Conservation (phyloP, 306 rosid species). For the Neltuma alba region DNA sequence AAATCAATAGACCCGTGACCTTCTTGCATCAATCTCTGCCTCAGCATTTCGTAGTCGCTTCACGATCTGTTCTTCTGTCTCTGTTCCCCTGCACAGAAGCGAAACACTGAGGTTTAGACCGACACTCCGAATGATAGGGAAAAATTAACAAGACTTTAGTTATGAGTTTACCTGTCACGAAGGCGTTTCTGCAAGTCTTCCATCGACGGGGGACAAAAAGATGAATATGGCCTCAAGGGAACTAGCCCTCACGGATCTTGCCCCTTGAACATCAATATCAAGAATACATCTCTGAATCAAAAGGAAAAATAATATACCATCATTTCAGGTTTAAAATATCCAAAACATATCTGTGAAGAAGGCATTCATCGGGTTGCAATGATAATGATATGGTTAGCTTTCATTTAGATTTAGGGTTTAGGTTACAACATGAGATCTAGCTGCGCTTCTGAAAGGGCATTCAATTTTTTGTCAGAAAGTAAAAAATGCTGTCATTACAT, state of each 20-base stretch:
- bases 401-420: neutral
- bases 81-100: conserved; percentile 71
- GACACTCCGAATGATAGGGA: conserved; percentile 8
- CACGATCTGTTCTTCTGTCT: conserved; percentile 86
- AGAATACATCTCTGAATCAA: conserved; percentile 83
- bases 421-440: neutral
- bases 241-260: conserved; percentile 78
- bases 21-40: conserved; percentile 82
- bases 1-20: conserved; percentile 70
- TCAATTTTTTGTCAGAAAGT: conserved; percentile 1
- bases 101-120: conserved; percentile 29
- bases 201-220: conserved; percentile 88
- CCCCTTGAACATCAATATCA: conserved; percentile 99
- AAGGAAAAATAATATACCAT: conserved; percentile 25
- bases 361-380: conserved; percentile 11
- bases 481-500: neutral
- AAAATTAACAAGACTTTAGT: conserved; percentile 16
- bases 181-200: conserved; percentile 94
- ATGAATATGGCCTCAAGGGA: conserved; percentile 83
- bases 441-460: neutral
- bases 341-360: neutral
- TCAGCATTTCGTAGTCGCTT: conserved; percentile 81
- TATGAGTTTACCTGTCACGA: conserved; percentile 71
- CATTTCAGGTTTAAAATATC: conserved; percentile 17
- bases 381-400: neutral